Evolutionary conservation across 2,329 filamentous ascomycete species (phyloP), one percentile per base, ranked within the genome.

Genomic region (Monosporascus sp.): DNA sequence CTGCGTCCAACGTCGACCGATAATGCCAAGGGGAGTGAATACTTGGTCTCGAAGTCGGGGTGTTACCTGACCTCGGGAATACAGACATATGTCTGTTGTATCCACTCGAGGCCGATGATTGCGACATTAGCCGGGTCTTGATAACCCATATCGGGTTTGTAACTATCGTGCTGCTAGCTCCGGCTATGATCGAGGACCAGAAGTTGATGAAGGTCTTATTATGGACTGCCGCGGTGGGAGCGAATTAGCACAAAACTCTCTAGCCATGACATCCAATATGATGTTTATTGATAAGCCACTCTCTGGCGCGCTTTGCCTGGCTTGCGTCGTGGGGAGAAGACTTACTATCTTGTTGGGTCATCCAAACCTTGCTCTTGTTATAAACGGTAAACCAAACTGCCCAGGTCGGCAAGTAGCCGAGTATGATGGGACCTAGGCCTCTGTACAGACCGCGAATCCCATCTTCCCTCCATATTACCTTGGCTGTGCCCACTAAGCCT

Each of bases 81-180:
- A 68, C 57, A 26, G 73, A 75, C 58, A 75, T 72, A 17, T 71
- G 76, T 66, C 67, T 76, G 67, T 72, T 76, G 70, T 67, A 72
- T 67, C 71, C 76, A 57, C 64, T 69, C 67, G 69, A 80, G 67
- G 65, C 69, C 67, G 69, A 80, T 67, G 65, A 88, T 75, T 97
- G 94, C 38, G 94, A 96, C 94, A 97, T 97, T 63, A 99, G 82
- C 61, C 94, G 83, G 48, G 94, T 99, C 74, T 99, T 99, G 76
- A 99, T 96, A 38, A 99, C 94, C 94, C 94, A 99, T 56, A 99
- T 99, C 1, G 94, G 94, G 71, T 97, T 99, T 24, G 94, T 99
- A 58, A 87, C 88, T 58, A 97, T 81, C 4, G 94, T 99, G 61
- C 92, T 97, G 74, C 89, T 96, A 56, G 86, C 91, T 51, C 94